Base-by-base conservation (phyloP, 352 stramenopile species). In the Phytophthora constricta region DNA sequence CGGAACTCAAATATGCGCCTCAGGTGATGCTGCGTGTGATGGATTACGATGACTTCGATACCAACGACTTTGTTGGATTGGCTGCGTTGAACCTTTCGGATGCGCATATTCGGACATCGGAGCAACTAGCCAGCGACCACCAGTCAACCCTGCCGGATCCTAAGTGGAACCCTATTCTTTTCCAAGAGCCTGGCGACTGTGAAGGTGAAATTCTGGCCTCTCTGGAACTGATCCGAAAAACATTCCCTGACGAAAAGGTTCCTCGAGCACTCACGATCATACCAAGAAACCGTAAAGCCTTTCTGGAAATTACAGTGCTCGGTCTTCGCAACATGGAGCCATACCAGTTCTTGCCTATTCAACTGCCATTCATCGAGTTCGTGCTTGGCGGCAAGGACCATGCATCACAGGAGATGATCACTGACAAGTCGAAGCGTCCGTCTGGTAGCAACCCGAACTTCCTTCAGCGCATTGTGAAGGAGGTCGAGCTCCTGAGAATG, bases 341-440 rank as follows among this genome's bases (percentile, higher is more conserved):
- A 25, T 97, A 91, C 69, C 82, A 96, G 49, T 97, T 96, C 65
- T 67, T 97, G 49, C 86, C 87, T 0, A 93, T 97, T 51, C 87
- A 97, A 58, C 49, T 96, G 28, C 89, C 92, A 3, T 96, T 88
- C 65, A 52, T 97, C 8, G 87, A 97, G 53, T 97, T 98, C 43
- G 82, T 97, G 34, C 72, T 97, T 3, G 90, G 89, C 55, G 87
- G 89, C 20, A 93, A 95, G 49, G 77, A 92, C 11, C 82, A 94
- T 19, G 81, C 84, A 0, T 75, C 74, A 8, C 78, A 94, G 31
- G 90, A 96, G 58, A 94, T 96, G 83, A 88, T 94, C 47, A 95
- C 89, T 7, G 90, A 97, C 41, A 87, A 82, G 43, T 97, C 88
- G 2, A 95, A 95, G 57, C 79, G 86, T 25, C 91, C 91, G 26